These are phyloP conservation scores for Cercospora nicotianae DNA, from an alignment of 2,329 filamentous ascomycete genomes.

Conservation along the genomic window DNA sequence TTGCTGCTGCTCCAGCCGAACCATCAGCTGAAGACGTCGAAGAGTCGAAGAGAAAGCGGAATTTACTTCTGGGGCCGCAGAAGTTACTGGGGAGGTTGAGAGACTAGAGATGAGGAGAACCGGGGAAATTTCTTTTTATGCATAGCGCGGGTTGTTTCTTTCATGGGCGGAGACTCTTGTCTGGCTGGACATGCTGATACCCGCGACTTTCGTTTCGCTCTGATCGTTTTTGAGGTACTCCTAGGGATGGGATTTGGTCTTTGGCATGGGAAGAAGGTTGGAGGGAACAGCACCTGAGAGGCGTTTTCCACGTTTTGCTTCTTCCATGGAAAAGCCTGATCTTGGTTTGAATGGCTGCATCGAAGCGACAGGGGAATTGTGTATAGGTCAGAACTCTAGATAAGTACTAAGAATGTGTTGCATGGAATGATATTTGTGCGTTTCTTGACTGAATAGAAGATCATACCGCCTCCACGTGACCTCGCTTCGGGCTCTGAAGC, in stretches of 20 bases:
- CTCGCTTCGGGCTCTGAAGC: background rate
- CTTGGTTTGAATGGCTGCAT: background rate
- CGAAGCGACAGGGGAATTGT: background rate
- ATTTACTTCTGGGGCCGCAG: conserved; percentile 46
- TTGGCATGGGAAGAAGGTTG: background rate
- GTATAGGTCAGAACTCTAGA: background rate
- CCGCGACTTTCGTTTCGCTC: conserved; percentile 6
- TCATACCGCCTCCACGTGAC: background rate
- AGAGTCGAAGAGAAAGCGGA: conserved; percentile 43
- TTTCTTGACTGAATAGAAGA: background rate
- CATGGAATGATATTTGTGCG: background rate
- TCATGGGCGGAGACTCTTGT: background rate
- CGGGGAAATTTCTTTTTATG: background rate
- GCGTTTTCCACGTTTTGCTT: background rate
- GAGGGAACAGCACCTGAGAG: conserved; percentile 1
- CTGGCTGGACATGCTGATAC: conserved; percentile 4
- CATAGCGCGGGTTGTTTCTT: conserved; percentile 6
- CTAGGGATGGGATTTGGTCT: background rate
- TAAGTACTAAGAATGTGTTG: background rate
- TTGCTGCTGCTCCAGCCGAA: conserved; percentile 6
- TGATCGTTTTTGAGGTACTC: background rate
- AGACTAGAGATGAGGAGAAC: conserved; percentile 25
- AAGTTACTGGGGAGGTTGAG: conserved; percentile 43
- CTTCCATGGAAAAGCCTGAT: background rate
- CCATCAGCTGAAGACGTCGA: conserved; percentile 32